A percentile compares a stretch with the other conserved stretches of the same genome.
Conservation (phyloP, 2,329 filamentous ascomycete genomes). For the Nemania sp. region DNA sequence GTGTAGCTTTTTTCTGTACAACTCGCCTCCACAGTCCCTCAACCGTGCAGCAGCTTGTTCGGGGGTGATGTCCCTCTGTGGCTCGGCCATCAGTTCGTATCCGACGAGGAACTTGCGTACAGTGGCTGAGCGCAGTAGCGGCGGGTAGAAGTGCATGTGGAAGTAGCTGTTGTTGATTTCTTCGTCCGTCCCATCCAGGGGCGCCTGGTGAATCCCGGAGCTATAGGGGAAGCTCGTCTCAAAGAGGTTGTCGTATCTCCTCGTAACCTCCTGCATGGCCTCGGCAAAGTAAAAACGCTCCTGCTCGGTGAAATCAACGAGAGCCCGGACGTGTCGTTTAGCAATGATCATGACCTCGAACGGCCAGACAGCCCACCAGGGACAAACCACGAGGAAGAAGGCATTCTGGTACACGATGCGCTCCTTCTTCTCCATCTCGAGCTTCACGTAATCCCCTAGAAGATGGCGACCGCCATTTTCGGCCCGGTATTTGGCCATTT, state of each 20-base stretch:
- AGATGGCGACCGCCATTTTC: constrained; percentile 81
- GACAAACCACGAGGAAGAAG: constrained; percentile 86
- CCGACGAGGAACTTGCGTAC: constrained; percentile 97
- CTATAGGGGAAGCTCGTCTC: constrained; percentile 97
- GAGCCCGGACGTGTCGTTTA: constrained; percentile 83
- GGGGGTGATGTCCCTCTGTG: constrained; percentile 97
- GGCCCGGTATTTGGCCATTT: constrained; percentile 81
- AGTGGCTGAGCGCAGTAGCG: constrained; percentile 89
- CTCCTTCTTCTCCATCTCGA: constrained; percentile 85
- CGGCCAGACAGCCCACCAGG: constrained; percentile 98
- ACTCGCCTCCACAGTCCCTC: constrained; percentile 78
- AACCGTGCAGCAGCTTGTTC: constrained; percentile 90
- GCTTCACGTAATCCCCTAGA: constrained; percentile 84
- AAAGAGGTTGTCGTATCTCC: constrained; percentile 96
- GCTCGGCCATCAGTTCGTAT: constrained; percentile 96
- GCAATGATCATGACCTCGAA: constrained; percentile 94
- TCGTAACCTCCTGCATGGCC: constrained; percentile 86
- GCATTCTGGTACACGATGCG: constrained; percentile 90
- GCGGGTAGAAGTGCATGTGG: constrained; percentile 98
- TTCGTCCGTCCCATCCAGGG: constrained; percentile 81
- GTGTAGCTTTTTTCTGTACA: constrained; percentile 79
- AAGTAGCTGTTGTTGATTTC: constrained; percentile 91
- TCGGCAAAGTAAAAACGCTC: constrained; percentile 84
- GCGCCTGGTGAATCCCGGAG: constrained; percentile 96
- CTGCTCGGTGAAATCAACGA: constrained; percentile 80